Percentiles rank a stretch among this genome's conserved stretches.
Conservation (phyloP, 2,329 filamentous ascomycete genomes). For the Paraphoma sp. region DNA sequence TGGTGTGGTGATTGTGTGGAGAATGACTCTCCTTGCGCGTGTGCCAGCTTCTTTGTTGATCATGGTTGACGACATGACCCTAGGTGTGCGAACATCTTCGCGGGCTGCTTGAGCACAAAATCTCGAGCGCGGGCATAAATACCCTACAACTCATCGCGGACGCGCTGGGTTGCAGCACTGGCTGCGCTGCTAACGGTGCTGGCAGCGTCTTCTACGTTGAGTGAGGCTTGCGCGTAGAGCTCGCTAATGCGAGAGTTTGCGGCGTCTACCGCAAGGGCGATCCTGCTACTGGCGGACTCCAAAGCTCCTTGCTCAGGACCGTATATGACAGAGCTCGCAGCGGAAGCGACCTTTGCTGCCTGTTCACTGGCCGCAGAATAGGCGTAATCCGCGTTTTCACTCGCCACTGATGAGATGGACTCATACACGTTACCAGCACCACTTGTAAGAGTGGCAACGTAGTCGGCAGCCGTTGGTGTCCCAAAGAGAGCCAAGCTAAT, state of each 20-base stretch:
- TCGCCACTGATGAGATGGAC: conserved; percentile 23
- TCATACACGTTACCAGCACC: conserved; percentile 46
- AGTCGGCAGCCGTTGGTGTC: conserved; percentile 55
- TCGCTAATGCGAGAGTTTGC: conserved; percentile 52
- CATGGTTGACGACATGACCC: too few species aligned
- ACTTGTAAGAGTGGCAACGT: conserved; percentile 53
- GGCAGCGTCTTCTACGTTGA: conserved; percentile 54
- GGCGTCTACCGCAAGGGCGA: conserved; percentile 52
- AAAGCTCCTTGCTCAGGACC: conserved; percentile 56
- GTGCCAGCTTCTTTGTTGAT: too few species aligned
- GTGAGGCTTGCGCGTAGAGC: conserved; percentile 46
- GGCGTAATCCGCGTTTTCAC: conserved; percentile 44
- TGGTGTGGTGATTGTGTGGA: too few species aligned
- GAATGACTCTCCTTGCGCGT: too few species aligned
- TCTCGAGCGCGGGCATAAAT: too few species aligned
- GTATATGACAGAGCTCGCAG: conserved; percentile 55
- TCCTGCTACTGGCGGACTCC: conserved; percentile 52
- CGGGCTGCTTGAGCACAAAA: too few species aligned
- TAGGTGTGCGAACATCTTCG: too few species aligned
- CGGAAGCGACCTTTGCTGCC: conserved; percentile 37
- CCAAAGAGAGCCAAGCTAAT: conserved; percentile 66
- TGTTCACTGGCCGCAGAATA: conserved; percentile 55
- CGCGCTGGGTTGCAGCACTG: conserved; percentile 50
- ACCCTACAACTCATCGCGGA: conserved; percentile 61
- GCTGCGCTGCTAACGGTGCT: conserved; percentile 51